Conservation (phyloP, 225 moss, liverwort and hornwort species). For the Sphagnum tenellum region DNA sequence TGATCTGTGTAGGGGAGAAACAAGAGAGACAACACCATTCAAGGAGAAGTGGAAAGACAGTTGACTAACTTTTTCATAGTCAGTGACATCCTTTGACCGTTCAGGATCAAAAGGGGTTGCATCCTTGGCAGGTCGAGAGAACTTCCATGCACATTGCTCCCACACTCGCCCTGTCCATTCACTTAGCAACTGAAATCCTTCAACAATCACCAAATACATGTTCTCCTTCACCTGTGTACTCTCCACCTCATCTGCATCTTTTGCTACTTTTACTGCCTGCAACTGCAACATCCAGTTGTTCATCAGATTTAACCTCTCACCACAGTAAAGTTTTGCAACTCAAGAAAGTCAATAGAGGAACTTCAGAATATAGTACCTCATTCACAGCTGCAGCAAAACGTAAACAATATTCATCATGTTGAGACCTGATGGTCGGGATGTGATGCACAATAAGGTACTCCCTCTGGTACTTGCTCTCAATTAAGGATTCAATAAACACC, state of each 20-base stretch:
- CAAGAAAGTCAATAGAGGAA: too few relatives aligned
- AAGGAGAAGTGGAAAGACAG: too few relatives aligned
- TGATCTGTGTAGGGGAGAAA: not conserved
- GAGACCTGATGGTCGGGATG: conserved; percentile 53
- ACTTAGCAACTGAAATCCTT: conserved; percentile 96
- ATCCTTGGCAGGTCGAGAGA: conserved; percentile 95
- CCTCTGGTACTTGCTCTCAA: conserved; percentile 77
- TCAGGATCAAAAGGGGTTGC: conserved; percentile 83
- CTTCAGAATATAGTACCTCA: conserved; percentile 28
- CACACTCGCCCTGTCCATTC: conserved; percentile 99
- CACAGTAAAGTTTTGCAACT: too few relatives aligned
- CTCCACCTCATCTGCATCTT: conserved; percentile 48
- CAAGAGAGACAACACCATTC: conserved; percentile 4
- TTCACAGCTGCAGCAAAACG: conserved; percentile 75
- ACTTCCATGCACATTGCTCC: conserved; percentile 99
- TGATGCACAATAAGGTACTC: conserved; percentile 83
- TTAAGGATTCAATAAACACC: conserved; percentile 29
- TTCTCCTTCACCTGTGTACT: conserved; percentile 77
- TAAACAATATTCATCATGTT: conserved; percentile 84
- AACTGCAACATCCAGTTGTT: conserved; percentile 23
- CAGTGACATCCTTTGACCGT: conserved; percentile 63
- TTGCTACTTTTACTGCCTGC: conserved; percentile 78
- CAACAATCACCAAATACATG: conserved; percentile 76
- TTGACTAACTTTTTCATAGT: conserved; percentile 87
- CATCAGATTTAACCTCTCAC: too few relatives aligned